These are phyloP conservation scores for Funneliformis mosseae DNA, from an alignment of 192 early-diverging fungal genomes.

Conservation along the genomic window DNA sequence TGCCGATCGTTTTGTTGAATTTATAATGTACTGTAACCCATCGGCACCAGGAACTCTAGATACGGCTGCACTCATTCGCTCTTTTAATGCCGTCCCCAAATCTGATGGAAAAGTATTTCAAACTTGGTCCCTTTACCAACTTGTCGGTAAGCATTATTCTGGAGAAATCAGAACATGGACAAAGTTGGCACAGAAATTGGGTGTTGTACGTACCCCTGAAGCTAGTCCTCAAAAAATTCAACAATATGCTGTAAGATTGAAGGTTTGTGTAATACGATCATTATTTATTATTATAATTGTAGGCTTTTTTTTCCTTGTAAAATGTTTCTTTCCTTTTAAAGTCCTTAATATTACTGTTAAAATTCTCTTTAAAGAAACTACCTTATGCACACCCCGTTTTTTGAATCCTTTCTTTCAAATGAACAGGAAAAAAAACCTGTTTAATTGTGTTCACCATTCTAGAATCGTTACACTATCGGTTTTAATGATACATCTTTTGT, in stretches of 20 bases:
- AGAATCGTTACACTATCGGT: too few species aligned
- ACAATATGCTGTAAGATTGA: constrained; percentile 34
- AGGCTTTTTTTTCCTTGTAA: not conserved
- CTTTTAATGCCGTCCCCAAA: constrained; percentile 28
- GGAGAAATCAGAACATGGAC: constrained; percentile 33
- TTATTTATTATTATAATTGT: not conserved
- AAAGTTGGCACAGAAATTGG: constrained; percentile 32
- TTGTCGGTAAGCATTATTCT: constrained; percentile 27
- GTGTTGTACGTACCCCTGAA: constrained; percentile 25
- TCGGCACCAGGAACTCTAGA: constrained; percentile 7
- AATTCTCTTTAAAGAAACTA: too few species aligned
- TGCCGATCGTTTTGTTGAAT: constrained; percentile 27
- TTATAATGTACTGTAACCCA: constrained; percentile 30
- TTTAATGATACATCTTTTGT: too few species aligned
- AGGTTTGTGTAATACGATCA: constrained; percentile 5
- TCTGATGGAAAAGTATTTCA: constrained; percentile 32
- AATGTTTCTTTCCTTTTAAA: not conserved
- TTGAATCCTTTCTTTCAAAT: too few species aligned
- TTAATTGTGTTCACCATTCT: too few species aligned
- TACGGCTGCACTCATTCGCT: not conserved
- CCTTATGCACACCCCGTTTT: too few species aligned
- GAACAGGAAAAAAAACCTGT: too few species aligned
- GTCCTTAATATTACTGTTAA: not conserved
- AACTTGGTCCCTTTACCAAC: constrained; percentile 27
- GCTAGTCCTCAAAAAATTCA: constrained; percentile 34